Evolutionary conservation across 2,329 filamentous ascomycete species (phyloP), one percentile per base, ranked within the genome.

Genomic region (Sclerotinia borealis): DNA sequence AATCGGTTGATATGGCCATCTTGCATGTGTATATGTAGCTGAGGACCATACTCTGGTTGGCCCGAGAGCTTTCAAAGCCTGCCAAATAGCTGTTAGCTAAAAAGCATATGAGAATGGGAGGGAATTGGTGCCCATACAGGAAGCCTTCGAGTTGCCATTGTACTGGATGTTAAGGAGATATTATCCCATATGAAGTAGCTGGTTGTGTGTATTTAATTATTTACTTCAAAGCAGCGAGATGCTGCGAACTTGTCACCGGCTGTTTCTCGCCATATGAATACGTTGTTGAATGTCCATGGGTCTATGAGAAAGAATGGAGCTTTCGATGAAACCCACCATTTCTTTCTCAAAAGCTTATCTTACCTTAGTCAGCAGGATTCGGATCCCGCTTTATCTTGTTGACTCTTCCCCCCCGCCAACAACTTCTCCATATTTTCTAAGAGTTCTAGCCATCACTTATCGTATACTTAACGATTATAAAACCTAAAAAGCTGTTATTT

Each of bases 221-320:
- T 27, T 13, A n/a, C 3, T 31, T 22, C 13, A 25, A 22, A 47
- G 72, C 72, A 74, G 72, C 72, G 11, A 70, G 64, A 69, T 69
- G 70, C 72, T 70, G 72, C 72, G 65, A 58, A 68, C 64, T 29
- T 50, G 70, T 72, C 63, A 74, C 68, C 70, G 71, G 27, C 48
- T 63, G 60, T 69, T 52, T 55, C 63, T 60, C 69, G 68, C 71
- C 71, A 73, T 73, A 63, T 63, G 65, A 34, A 61, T 61, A 36
- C 37, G 61, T 39, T 60, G 61, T 60, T 48, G 59, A 45, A 45
- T 45, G 17, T 61, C 56, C 56, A 49, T 59, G 22, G 25, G n/a
- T 25, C 37, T 25, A 43, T 45, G 37, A 49, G 39, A 48, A 62
- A 56, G 59, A 48, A 62, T 56, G 59, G 34, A 63, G 45, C 54